phyloP scores from a whole-genome alignment of 2,329 filamentous ascomycete genomes.

The Stemphylium beticola region DNA sequence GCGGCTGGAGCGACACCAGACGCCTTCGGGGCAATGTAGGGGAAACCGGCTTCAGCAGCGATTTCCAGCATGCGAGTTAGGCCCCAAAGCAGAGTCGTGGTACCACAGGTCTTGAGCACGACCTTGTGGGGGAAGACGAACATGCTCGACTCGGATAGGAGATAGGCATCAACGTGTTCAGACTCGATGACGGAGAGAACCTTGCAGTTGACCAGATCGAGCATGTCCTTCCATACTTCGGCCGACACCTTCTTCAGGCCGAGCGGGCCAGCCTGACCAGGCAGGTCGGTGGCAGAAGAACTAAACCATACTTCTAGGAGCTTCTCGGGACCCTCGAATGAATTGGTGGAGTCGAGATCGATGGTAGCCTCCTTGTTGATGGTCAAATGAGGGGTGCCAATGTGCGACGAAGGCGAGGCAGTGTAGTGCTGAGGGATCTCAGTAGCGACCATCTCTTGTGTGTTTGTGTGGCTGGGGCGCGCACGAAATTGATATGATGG shows the following conservation, averaged over 20 bases:
- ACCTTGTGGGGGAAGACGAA: conserved; percentile 99
- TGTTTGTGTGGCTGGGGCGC: conserved; percentile 34
- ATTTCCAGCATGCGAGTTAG: conserved; percentile 92
- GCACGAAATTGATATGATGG: conserved; percentile 17
- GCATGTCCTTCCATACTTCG: conserved; percentile 93
- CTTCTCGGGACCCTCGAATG: conserved; percentile 98
- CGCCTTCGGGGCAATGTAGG: conserved; percentile 72
- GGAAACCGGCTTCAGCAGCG: conserved; percentile 90
- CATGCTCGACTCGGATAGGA: conserved; percentile 99
- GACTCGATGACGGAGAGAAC: conserved; percentile 93
- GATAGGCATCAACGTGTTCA: conserved; percentile 92
- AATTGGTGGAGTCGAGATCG: conserved; percentile 92
- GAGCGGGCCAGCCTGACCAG: conserved; percentile 70
- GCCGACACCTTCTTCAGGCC: conserved; percentile 86
- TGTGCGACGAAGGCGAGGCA: conserved; percentile 76
- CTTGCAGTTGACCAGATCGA: conserved; percentile 98
- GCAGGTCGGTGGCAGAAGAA: conserved; percentile 74
- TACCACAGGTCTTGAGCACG: conserved; percentile 97
- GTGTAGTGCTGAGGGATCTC: conserved; percentile 82
- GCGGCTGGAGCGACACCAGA: conserved; percentile 76
- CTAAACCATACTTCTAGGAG: conserved; percentile 98
- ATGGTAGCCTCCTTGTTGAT: conserved; percentile 94
- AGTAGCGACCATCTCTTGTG: conserved; percentile 79
- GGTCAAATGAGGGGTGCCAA: conserved; percentile 85
- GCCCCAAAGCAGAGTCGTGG: conserved; percentile 88